These are phyloP conservation scores for Flaveria linearis DNA, from an alignment of 129 eudicot genomes.

Conservation along the genomic window DNA sequence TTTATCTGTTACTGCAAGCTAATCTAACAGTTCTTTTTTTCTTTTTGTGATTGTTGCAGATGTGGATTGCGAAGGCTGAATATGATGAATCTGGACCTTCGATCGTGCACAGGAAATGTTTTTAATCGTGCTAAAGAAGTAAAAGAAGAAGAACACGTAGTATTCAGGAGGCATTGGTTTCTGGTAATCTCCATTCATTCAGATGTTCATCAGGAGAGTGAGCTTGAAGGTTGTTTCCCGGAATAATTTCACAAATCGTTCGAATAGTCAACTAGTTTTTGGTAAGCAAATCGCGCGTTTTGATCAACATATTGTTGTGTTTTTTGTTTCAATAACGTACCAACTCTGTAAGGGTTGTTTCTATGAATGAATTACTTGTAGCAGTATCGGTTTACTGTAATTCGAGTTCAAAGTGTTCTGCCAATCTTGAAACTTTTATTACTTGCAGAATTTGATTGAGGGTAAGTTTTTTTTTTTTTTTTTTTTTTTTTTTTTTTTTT, in stretches of 20 bases:
- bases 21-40: neutral
- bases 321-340: constrained; percentile 28
- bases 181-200: constrained; percentile 19
- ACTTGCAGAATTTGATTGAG: neutral
- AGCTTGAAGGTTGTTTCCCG: constrained; percentile 29
- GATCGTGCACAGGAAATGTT: constrained; percentile 70
- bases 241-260: constrained; percentile 28
- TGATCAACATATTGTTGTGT: constrained; percentile 21
- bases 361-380: constrained; percentile 38
- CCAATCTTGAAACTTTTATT: neutral
- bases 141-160: constrained; percentile 13
- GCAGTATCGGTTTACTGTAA: constrained; percentile 24
- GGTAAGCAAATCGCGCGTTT: constrained; percentile 12
- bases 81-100: constrained; percentile 66
- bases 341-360: constrained; percentile 38
- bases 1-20: neutral
- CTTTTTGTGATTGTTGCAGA: constrained; percentile 42
- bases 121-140: constrained; percentile 32
- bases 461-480: constrained; percentile 11
- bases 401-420: constrained; percentile 1
- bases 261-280: constrained; percentile 24
- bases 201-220: constrained; percentile 26
- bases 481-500: too few species aligned
- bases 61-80: constrained; percentile 70
- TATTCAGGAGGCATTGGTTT: constrained; percentile 30